phyloP scores from a whole-genome alignment of 495 filamentous ascomycete species.

The Bathelium albidoporum region DNA sequence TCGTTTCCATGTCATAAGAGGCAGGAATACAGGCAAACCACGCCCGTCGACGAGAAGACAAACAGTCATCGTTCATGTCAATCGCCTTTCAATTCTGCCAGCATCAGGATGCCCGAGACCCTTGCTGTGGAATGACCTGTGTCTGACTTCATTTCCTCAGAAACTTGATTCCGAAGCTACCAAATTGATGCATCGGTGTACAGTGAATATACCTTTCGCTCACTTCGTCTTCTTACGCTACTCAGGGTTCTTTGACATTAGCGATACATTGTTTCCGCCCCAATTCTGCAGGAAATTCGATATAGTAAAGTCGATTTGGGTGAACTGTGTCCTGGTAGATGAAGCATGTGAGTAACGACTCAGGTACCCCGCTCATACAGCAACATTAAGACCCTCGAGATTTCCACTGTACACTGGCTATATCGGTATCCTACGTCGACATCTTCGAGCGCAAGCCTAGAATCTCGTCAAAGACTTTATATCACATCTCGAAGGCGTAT shows the following conservation, averaged over 20 bases:
- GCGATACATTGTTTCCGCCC: neutral
- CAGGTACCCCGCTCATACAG: neutral
- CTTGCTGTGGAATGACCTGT: constrained; percentile 2
- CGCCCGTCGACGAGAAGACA: neutral
- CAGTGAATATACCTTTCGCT: neutral
- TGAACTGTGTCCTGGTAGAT: constrained; percentile 20
- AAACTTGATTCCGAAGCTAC: constrained; percentile 2
- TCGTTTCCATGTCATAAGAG: constrained; percentile 1
- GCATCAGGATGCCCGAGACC: neutral
- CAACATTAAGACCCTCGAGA: constrained; percentile 10
- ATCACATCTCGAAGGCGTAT: constrained; percentile 15
- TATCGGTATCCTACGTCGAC: constrained; percentile 14
- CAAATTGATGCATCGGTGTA: constrained; percentile 1
- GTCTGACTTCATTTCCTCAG: constrained; percentile 2
- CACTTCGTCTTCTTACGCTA: neutral
- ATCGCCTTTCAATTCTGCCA: neutral
- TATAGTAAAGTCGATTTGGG: constrained; percentile 16
- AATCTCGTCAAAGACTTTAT: constrained; percentile 13
- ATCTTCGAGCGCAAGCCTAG: constrained; percentile 11
- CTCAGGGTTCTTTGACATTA: neutral
- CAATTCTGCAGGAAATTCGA: constrained; percentile 1
- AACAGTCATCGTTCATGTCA: neutral
- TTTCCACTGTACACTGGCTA: constrained; percentile 22
- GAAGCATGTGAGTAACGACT: constrained; percentile 22
- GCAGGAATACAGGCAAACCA: neutral